Evolutionary conservation across 2,329 filamentous ascomycete species (phyloP).

Genomic region (Fonsecaea multimorphosa): DNA sequence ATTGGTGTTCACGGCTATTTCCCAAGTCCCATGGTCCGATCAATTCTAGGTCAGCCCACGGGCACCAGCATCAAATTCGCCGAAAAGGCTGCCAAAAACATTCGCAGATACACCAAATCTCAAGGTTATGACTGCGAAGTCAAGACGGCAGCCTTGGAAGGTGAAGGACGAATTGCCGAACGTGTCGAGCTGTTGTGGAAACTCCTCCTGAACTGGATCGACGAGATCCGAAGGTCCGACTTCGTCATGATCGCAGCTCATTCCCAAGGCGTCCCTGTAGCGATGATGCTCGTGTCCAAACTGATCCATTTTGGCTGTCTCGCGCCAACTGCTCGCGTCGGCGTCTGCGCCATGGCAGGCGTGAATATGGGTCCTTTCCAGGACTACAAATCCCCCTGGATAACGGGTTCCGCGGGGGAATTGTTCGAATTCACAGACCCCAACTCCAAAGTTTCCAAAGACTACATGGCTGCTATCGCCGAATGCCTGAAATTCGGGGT

Average conservation of each 20-base stretch:
- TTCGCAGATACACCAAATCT: conserved; percentile 78
- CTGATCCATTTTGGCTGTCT: conserved; percentile 89
- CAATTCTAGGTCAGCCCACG: conserved; percentile 90
- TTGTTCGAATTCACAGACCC: conserved; percentile 91
- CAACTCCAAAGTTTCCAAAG: conserved; percentile 78
- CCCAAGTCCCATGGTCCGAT: conserved; percentile 83
- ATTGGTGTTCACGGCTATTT: conserved; percentile 96
- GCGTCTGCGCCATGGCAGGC: conserved; percentile 87
- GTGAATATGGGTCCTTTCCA: conserved; percentile 92
- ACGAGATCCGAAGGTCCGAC: conserved; percentile 84
- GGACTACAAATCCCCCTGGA: conserved; percentile 86
- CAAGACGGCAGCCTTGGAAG: conserved; percentile 92
- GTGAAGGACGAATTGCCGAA: conserved; percentile 89
- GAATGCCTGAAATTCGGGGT: conserved; percentile 78
- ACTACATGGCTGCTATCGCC: conserved; percentile 77
- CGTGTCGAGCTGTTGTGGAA: conserved; percentile 94
- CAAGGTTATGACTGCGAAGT: conserved; percentile 80
- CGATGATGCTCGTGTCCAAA: conserved; percentile 89
- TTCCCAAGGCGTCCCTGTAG: conserved; percentile 93
- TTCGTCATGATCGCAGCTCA: conserved; percentile 92
- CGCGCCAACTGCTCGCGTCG: conserved; percentile 68
- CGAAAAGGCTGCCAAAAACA: conserved; percentile 81
- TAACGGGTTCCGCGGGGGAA: conserved; percentile 90
- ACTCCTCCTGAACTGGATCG: conserved; percentile 90
- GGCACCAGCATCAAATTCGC: conserved; percentile 95